Evolutionary conservation across 2,329 filamentous ascomycete species (phyloP), one percentile per base, ranked within the genome.

Genomic region (Phialocephala sp.): DNA sequence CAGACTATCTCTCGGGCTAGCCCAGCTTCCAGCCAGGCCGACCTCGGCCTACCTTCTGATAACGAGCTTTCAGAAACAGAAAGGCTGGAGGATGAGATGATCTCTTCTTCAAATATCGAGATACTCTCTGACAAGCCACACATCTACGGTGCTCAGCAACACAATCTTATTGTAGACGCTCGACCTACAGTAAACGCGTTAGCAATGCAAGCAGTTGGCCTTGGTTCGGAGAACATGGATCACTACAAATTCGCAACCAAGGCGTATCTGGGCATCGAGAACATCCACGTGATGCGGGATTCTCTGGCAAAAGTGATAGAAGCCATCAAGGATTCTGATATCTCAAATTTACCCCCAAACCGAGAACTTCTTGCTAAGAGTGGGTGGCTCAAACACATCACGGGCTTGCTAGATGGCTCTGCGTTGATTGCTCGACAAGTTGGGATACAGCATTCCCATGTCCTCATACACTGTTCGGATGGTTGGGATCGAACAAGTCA

Each of bases 401-500:
- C 87, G 24, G 89, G 89, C 35, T 87, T 99, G 55, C 81, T 99
- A 18, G 91, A 95, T 67, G 95, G 95, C 0, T 90, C 93, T 6
- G 87, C 89, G 58, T 83, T 96, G 64, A 97, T 98, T 72, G 91
- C 94, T 36, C 86, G 91, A 37, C 92, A 95, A 73, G 89, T 99
- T 39, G 95, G 93, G 36, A 89, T 98, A 65, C 91, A 93, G 70
- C 94, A 97, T 75, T 97, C 94, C 1, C 93, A 99, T 76, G 94
- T 97, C 12, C 82, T 99, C 55, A 97, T 99, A 58, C 95, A 99
- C 79, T 99, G 95, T 79, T 98, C 95, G 1, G 95, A 99, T 78
- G 95, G 95, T 4, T 99, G 95, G 95, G 95, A 99, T 79, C 90
- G 95, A 59, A 99, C 95, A 8, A 94, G 93, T 74, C 95, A 99